Evolutionary conservation across 768 basidiomycete genomes (phyloP).

Genomic region (Sarcomyxa edulis): DNA sequence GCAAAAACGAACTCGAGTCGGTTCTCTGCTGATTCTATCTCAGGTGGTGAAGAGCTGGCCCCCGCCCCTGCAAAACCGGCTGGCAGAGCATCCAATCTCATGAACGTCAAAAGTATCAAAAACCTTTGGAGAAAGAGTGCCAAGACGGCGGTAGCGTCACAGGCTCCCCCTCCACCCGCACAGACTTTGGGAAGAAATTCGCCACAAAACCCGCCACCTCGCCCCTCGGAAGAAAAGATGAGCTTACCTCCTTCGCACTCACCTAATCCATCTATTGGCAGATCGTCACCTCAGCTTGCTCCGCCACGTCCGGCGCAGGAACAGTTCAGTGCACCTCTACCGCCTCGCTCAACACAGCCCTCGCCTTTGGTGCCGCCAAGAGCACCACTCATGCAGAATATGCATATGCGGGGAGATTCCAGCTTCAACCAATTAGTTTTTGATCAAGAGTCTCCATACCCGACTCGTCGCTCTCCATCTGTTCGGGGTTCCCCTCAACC

Average conservation of each 20-base stretch:
- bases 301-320: slow-evolving; percentile 31
- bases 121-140: slow-evolving; percentile 77
- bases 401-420: slow-evolving; percentile 20
- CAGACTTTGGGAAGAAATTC: slow-evolving; percentile 14
- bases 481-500: slow-evolving; percentile 11
- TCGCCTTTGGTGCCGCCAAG: neutral
- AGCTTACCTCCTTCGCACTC: slow-evolving; percentile 1
- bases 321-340: slow-evolving; percentile 22
- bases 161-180: slow-evolving; percentile 44
- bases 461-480: slow-evolving; percentile 31
- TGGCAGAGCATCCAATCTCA: slow-evolving; percentile 35
- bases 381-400: neutral
- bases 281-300: slow-evolving; percentile 27
- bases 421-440: slow-evolving; percentile 51
- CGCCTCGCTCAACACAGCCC: slow-evolving; percentile 6
- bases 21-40: slow-evolving; percentile 72
- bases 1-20: slow-evolving; percentile 43
- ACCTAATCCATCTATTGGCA: slow-evolving; percentile 18
- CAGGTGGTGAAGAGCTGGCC: slow-evolving; percentile 30
- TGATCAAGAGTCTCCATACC: slow-evolving; percentile 73
- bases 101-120: slow-evolving; percentile 70
- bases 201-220: neutral
- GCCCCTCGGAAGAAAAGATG: slow-evolving; percentile 3
- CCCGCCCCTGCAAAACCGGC: slow-evolving; percentile 14
- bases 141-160: slow-evolving; percentile 40